Percentiles rank a stretch among this genome's conserved stretches.
Evolutionary conservation across 2,329 filamentous ascomycete species (phyloP).

Genomic region (Trichoderma pleuroti): DNA sequence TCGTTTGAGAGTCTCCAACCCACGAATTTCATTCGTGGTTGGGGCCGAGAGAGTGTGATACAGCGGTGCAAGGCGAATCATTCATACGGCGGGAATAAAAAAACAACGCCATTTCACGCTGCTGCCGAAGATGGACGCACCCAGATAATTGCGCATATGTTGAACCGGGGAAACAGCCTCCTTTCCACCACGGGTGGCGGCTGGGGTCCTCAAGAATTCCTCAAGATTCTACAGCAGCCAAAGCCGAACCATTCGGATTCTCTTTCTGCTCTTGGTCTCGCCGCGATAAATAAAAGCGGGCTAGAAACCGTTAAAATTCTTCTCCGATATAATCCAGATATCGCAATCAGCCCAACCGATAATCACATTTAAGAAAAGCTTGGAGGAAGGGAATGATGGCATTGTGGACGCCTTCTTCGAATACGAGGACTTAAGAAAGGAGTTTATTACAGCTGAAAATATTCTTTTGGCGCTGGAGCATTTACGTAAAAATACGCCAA

Average conservation of each 20-base stretch:
- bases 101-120: neutral
- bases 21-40: neutral
- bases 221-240: neutral
- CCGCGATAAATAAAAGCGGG: rapidly evolving
- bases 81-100: neutral
- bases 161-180: neutral
- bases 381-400: neutral
- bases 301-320: neutral
- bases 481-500: neutral
- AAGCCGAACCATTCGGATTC: neutral
- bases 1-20: neutral
- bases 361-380: neutral
- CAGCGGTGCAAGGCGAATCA: neutral
- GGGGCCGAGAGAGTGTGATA: neutral
- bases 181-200: neutral
- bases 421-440: neutral
- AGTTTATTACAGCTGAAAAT: neutral
- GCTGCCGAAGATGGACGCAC: rapidly evolving
- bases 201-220: neutral
- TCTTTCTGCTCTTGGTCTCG: neutral
- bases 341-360: neutral
- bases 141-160: neutral
- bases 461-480: neutral
- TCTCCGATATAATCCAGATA: neutral
- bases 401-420: neutral